Percentiles rank a stretch among this genome's conserved stretches.
Conservation (phyloP, 2,329 filamentous ascomycete species). For the Neonectria punicea region DNA sequence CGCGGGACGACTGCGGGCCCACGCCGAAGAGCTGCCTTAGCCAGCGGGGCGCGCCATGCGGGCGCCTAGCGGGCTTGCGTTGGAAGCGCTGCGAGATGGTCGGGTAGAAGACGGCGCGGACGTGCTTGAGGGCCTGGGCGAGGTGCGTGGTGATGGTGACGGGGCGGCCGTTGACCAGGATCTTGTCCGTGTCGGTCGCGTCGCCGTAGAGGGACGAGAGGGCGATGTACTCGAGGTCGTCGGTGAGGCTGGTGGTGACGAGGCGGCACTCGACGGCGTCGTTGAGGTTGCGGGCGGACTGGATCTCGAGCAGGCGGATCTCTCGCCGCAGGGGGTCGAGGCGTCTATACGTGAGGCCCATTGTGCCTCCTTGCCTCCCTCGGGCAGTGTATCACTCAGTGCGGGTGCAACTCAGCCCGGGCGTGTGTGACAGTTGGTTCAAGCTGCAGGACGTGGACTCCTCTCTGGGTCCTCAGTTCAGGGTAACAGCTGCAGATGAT, state of each 20-base stretch:
- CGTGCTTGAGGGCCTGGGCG: slow-evolving; percentile 45
- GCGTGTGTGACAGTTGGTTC: neutral
- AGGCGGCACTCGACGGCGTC: slow-evolving; percentile 49
- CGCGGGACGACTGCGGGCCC: slow-evolving; percentile 12
- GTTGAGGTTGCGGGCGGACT: slow-evolving; percentile 40
- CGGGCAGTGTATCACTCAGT: too few relatives aligned
- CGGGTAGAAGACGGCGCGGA: slow-evolving; percentile 48
- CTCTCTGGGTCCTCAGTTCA: too few relatives aligned
- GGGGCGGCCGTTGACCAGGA: slow-evolving; percentile 42
- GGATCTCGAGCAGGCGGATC: slow-evolving; percentile 48
- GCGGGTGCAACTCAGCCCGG: too few relatives aligned
- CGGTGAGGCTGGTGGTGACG: slow-evolving; percentile 42
- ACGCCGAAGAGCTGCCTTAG: slow-evolving; percentile 24
- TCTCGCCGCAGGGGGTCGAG: slow-evolving; percentile 35
- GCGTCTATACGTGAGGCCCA: slow-evolving; percentile 26
- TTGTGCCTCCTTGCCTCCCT: neutral
- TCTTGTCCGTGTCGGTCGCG: slow-evolving; percentile 42
- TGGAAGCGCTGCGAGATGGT: slow-evolving; percentile 35
- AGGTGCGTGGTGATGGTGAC: slow-evolving; percentile 45
- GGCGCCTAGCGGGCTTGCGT: slow-evolving; percentile 28
- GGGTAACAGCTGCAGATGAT: too few relatives aligned
- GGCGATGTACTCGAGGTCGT: slow-evolving; percentile 43
- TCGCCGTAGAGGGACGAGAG: slow-evolving; percentile 47
- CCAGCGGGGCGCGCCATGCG: slow-evolving; percentile 25
- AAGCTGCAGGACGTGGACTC: too few relatives aligned